Conservation (phyloP, 176 grass and related monocot species). For the Leersia perrieri region DNA sequence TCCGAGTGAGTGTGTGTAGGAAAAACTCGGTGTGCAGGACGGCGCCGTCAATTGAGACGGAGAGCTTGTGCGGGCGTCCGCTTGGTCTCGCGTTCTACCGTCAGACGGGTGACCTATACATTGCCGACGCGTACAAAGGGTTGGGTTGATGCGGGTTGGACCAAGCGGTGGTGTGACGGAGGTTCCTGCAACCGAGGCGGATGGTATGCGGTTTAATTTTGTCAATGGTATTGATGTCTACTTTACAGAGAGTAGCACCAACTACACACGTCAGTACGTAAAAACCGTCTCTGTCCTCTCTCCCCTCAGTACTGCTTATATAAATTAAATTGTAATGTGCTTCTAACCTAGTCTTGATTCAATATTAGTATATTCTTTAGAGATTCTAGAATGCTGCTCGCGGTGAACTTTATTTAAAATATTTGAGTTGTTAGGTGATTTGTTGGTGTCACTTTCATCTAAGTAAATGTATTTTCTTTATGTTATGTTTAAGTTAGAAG, state of each 20-base stretch:
- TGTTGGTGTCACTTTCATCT: no score
- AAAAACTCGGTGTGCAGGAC: background rate
- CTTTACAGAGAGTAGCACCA: background rate
- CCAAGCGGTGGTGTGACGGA: background rate
- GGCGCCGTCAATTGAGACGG: background rate
- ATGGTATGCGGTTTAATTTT: background rate
- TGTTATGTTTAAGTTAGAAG: no score
- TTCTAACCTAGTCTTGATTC: no score
- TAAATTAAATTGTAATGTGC: no score
- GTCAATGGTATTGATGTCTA: background rate
- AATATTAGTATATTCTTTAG: no score
- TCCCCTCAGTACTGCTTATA: no score
- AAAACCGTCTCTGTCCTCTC: no score
- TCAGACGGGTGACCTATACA: background rate
- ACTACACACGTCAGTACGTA: background rate
- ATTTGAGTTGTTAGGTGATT: no score
- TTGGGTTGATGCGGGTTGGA: background rate
- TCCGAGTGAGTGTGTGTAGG: background rate
- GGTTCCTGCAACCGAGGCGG: background rate
- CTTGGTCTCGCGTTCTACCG: background rate
- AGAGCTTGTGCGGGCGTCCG: background rate
- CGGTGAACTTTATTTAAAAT: no score
- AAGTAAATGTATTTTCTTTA: no score
- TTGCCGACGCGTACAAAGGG: background rate
- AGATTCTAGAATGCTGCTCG: no score